phyloP scores from a whole-genome alignment of 2,329 filamentous ascomycete genomes.

The Aureobasidium subglaciale region DNA sequence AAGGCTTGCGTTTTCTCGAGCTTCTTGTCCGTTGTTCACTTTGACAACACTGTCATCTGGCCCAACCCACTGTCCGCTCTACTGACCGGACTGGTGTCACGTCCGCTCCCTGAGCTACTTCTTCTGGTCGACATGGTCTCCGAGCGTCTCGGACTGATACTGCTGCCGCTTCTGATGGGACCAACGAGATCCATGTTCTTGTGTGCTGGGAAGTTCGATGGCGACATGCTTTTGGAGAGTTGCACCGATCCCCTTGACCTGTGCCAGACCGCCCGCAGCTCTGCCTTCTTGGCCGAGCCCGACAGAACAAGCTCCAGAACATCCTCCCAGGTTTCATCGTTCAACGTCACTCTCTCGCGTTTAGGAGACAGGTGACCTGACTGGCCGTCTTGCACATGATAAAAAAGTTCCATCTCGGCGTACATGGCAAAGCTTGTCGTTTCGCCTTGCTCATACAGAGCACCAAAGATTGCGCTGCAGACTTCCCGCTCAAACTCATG shows the following conservation, averaged over 20 bases:
- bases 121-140: slow-evolving; percentile 7
- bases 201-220: neutral
- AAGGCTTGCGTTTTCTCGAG: neutral
- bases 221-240: neutral
- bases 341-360: neutral
- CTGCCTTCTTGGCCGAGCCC: neutral
- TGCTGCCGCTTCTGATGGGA: neutral
- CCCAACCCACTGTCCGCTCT: slow-evolving; percentile 8
- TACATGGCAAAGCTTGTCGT: neutral
- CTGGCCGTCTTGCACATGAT: neutral
- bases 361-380: neutral
- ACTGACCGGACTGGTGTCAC: neutral
- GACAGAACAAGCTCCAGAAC: neutral
- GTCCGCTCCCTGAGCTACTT: neutral
- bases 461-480: slow-evolving; percentile 8
- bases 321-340: slow-evolving; percentile 8
- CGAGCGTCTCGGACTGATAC: neutral
- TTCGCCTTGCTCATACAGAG: slow-evolving; percentile 4
- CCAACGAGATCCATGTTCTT: neutral
- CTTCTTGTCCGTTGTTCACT: neutral
- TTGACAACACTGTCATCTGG: neutral
- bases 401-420: neutral
- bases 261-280: neutral
- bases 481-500: neutral
- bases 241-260: neutral